Evolutionary conservation across 148 eudicot species (phyloP), one percentile per base, ranked within the genome.

Genomic region (Drosera capensis): DNA sequence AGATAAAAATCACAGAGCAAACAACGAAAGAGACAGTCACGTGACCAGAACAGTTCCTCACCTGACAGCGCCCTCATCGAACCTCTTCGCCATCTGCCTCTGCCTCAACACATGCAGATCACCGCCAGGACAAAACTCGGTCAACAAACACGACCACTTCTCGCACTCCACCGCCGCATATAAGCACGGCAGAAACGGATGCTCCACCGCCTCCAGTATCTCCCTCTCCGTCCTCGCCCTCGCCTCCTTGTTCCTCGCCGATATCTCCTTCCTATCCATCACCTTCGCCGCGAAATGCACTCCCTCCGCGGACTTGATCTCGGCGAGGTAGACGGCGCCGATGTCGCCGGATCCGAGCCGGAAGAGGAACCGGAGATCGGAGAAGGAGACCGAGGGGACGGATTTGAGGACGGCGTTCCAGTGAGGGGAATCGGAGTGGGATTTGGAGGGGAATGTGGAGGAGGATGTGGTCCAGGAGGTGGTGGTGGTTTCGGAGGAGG

Each of bases 101-200:
- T 88, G 94, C 8, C 97, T 81, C 60, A 88, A 78, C 20, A 88
- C 79, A 25, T 88, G 97, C 20, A 88, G 92, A 57, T 88, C 97
- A 20, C 96, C 96, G 48, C 96, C 96, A 52, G 81, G 82, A 50
- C 96, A 88, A 31, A 87, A 87, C 83, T 88, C 97, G 5, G 97
- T 83, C 36, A 80, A 49, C 15, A 83, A 38, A 31, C 97, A 88
- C 12, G 73, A 70, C 86, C 92, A 88, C 26, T 75, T 80, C 0
- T 77, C 68, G 0, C 83, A 64, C 1, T 80, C 94, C 12, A 83
- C 46, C 2, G 43, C 15, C 3, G 92, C 81, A 20, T 73, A 83
- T 0, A 83, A 72, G 22, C 82, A 74, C 0, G 96, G 96, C 50
- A 88, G 36, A 49, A 88, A 88, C 0, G 96, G 96, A 15, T 88